A percentile compares a stretch with the other conserved stretches of the same genome.
These are phyloP conservation scores for Diacronema lutheri DNA, from an alignment of 78 protist species.

Conservation along the genomic window DNA sequence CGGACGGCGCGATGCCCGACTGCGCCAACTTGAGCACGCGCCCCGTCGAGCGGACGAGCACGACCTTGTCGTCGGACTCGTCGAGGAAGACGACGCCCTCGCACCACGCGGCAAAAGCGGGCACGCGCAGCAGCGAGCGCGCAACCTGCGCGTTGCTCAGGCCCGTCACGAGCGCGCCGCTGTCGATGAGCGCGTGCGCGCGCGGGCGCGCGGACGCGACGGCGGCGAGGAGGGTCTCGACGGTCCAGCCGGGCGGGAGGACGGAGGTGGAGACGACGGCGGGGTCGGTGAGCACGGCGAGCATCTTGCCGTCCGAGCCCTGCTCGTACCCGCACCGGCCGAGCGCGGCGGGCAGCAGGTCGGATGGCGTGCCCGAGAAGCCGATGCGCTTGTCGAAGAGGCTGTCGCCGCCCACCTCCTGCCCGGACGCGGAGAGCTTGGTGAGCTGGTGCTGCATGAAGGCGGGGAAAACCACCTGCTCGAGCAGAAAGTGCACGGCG, in stretches of 20 bases:
- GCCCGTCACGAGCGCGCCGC: constrained; percentile 75
- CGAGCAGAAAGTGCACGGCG: constrained; percentile 46
- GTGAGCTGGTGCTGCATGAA: constrained; percentile 39
- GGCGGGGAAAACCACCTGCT: constrained; percentile 55
- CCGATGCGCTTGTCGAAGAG: constrained; percentile 50
- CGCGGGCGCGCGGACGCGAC: constrained; percentile 46
- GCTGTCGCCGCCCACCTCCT: constrained; percentile 53
- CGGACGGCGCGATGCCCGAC: constrained; percentile 51
- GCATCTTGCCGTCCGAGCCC: constrained; percentile 43
- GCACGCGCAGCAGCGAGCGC: constrained; percentile 15
- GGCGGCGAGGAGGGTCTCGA: constrained; percentile 21
- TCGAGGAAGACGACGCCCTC: constrained; percentile 62
- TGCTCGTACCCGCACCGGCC: constrained; percentile 48
- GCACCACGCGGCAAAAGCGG: constrained; percentile 33
- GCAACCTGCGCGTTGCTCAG: constrained; percentile 59
- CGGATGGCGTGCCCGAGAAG: constrained; percentile 65
- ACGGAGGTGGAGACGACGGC: not conserved
- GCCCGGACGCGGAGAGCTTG: constrained; percentile 55
- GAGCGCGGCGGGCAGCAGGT: constrained; percentile 50
- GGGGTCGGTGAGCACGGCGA: constrained; percentile 24
- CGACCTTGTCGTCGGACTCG: constrained; percentile 35
- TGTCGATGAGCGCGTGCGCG: constrained; percentile 66
- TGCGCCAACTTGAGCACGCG: constrained; percentile 43
- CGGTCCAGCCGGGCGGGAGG: constrained; percentile 39
- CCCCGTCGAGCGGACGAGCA: constrained; percentile 46